These are phyloP conservation scores for Sequoiadendron giganteum DNA, from an alignment of 75 land plant species.

Conservation along the genomic window DNA sequence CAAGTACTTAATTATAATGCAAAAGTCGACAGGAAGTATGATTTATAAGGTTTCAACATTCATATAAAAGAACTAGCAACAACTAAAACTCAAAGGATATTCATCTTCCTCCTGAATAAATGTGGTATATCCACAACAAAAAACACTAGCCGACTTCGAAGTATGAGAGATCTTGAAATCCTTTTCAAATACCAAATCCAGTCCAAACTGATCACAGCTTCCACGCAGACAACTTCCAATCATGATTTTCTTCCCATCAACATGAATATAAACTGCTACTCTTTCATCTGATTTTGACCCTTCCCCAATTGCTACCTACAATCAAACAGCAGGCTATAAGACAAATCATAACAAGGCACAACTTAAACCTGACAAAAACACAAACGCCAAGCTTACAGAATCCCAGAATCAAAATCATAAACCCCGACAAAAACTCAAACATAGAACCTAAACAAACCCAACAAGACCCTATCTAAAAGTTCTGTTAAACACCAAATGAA, in stretches of 20 bases:
- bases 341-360: no score
- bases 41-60: no score
- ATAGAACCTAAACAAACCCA: no score
- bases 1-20: not conserved
- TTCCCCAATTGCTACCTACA: constrained; percentile 69
- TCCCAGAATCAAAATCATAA: no score
- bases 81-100: constrained; percentile 27
- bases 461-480: no score
- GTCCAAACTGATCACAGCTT: constrained; percentile 53
- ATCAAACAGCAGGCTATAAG: no score
- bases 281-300: constrained; percentile 47
- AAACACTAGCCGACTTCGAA: constrained; percentile 59
- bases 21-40: not conserved
- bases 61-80: no score
- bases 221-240: constrained; percentile 62
- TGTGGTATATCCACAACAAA: constrained; percentile 57
- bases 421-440: no score
- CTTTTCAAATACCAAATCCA: constrained; percentile 66
- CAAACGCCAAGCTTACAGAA: no score
- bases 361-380: no score
- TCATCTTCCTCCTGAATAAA: constrained; percentile 19
- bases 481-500: no score
- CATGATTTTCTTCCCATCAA: constrained; percentile 48
- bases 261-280: constrained; percentile 37
- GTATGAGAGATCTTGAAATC: constrained; percentile 74